phyloP scores from a whole-genome alignment of 1,284 basidiomycete genomes.

The Apiotrichum laibachii region DNA sequence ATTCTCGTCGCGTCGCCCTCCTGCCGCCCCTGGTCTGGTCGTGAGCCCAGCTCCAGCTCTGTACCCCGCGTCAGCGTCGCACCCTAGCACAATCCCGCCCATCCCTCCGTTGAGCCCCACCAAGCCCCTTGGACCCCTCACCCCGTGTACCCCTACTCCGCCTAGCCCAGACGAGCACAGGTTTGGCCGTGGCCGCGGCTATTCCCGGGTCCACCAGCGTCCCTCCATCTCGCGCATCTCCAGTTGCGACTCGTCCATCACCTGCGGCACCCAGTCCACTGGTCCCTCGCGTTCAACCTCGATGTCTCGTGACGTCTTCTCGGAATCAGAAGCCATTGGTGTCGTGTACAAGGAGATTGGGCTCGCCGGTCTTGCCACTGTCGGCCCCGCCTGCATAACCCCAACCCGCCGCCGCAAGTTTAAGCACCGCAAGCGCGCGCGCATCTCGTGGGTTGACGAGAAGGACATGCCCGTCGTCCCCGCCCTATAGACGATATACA shows the following conservation, averaged over 20 bases:
- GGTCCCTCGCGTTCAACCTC: not conserved
- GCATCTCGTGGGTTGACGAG: constrained; percentile 1
- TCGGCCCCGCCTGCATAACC: not conserved
- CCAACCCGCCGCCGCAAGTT: constrained; percentile 1
- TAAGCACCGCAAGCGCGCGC: constrained; percentile 3
- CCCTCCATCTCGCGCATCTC: not conserved
- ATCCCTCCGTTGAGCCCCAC: not conserved
- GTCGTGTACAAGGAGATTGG: constrained; percentile 16
- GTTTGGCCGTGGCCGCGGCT: not conserved
- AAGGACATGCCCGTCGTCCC: not conserved
- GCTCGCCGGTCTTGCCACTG: constrained; percentile 2
- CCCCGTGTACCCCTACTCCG: not conserved
- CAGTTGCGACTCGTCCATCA: not conserved
- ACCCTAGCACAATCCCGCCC: not conserved
- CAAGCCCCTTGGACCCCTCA: not conserved
- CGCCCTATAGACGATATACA: not conserved
- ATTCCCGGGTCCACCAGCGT: not conserved
- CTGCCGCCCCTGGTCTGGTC: not conserved
- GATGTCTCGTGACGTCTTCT: not conserved
- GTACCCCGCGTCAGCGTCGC: not conserved
- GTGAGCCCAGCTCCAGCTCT: not conserved
- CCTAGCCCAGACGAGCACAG: not conserved
- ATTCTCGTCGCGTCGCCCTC: not conserved
- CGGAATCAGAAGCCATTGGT: not conserved
- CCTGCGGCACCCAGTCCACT: not conserved